Evolutionary conservation across 306 rosid species (phyloP).

Genomic region (Arachis hypogaea): DNA sequence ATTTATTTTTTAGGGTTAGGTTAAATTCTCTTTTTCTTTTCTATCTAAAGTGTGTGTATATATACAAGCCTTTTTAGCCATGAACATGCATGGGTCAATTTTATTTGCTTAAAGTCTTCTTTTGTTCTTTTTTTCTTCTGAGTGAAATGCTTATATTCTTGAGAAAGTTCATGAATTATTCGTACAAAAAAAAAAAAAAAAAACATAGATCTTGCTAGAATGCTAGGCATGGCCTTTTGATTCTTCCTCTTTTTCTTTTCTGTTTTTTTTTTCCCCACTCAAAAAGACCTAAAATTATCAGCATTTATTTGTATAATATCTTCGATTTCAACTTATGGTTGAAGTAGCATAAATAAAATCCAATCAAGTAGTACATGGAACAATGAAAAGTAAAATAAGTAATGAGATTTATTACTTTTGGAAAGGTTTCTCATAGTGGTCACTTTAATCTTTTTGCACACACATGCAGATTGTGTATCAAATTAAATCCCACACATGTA

Average conservation of each 20-base stretch:
- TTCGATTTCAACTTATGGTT: too few species aligned
- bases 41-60: constrained; percentile 19
- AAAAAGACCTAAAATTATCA: neutral
- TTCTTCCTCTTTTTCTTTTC: neutral
- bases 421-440: neutral
- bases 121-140: constrained; percentile 12
- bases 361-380: neutral
- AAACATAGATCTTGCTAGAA: neutral
- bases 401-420: neutral
- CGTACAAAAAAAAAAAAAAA: neutral
- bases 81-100: constrained; percentile 22
- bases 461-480: neutral
- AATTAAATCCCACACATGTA: neutral
- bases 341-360: neutral
- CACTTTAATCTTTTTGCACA: neutral
- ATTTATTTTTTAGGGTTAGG: constrained; percentile 3
- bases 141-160: constrained; percentile 27
- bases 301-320: too few species aligned
- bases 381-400: neutral
- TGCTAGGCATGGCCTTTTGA: neutral
- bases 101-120: constrained; percentile 22
- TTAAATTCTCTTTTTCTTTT: constrained; percentile 31
- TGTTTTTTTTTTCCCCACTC: too few species aligned
- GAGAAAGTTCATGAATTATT: constrained; percentile 19
- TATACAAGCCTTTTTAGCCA: neutral